Conservation (phyloP, 2,329 filamentous ascomycete genomes). For the Tricladium varicosporioides region DNA sequence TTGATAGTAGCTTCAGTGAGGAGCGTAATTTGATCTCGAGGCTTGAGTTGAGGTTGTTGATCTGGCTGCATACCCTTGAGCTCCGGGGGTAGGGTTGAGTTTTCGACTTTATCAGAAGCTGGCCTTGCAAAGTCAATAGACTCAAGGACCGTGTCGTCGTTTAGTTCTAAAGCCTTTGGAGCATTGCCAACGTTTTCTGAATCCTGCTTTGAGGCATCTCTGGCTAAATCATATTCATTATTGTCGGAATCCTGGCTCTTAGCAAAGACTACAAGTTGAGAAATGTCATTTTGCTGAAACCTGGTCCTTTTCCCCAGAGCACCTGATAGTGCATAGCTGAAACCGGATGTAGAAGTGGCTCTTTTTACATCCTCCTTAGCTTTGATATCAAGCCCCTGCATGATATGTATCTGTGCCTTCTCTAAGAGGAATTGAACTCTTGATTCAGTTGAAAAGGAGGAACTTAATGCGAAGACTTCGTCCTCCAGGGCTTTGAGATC, state of each 20-base stretch:
- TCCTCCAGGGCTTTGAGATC: constrained; percentile 50
- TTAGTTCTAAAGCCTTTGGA: constrained; percentile 73
- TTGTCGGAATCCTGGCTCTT: constrained; percentile 55
- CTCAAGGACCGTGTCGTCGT: constrained; percentile 92
- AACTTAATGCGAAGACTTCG: constrained; percentile 39
- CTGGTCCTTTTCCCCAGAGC: constrained; percentile 81
- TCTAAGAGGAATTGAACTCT: constrained; percentile 75
- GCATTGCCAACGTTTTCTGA: constrained; percentile 27
- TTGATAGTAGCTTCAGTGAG: constrained; percentile 85
- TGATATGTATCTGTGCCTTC: constrained; percentile 76
- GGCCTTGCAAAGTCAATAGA: constrained; percentile 73
- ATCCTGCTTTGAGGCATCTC: constrained; percentile 7
- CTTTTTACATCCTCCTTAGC: constrained; percentile 69
- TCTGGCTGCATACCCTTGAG: constrained; percentile 70
- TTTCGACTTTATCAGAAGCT: constrained; percentile 36
- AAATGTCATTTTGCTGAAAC: constrained; percentile 76
- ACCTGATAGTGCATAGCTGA: constrained; percentile 81
- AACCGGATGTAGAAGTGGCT: constrained; percentile 65
- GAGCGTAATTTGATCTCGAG: constrained; percentile 87
- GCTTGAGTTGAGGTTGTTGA: constrained; percentile 75
- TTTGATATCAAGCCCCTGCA: constrained; percentile 77
- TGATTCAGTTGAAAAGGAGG: constrained; percentile 45
- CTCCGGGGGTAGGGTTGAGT: constrained; percentile 54
- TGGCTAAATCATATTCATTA: constrained; percentile 7
- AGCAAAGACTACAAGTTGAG: constrained; percentile 88